Conservation (phyloP, 2,329 filamentous ascomycete genomes). For the Tympanopsis confertula region DNA sequence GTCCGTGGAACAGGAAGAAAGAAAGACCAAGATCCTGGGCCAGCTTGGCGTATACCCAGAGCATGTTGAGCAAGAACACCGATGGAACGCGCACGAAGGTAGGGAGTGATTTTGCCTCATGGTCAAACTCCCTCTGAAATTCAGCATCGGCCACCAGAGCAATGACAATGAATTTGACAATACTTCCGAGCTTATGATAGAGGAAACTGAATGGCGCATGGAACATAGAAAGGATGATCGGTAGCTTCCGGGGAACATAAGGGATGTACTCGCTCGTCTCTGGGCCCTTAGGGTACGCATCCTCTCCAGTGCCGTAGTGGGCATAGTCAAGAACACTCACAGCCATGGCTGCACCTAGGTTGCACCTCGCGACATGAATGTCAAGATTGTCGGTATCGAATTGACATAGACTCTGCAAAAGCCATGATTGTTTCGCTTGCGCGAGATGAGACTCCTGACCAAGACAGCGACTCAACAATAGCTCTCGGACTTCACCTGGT, state of each 20-base stretch:
- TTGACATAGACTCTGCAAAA: conserved; percentile 1
- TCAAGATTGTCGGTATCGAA: conserved; percentile 1
- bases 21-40: conserved; percentile 5
- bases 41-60: conserved; percentile 7
- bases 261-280: neutral
- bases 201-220: neutral
- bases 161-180: conserved; percentile 25
- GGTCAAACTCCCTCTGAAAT: conserved; percentile 28
- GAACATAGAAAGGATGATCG: neutral
- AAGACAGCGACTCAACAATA: conserved; percentile 1
- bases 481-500: neutral
- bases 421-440: conserved; percentile 1
- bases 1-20: conserved; percentile 13
- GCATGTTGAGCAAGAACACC: conserved; percentile 17
- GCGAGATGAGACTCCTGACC: neutral
- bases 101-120: conserved; percentile 7
- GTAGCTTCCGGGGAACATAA: neutral
- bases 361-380: conserved; percentile 4
- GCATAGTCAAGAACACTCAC: conserved; percentile 1
- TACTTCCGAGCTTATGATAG: conserved; percentile 1
- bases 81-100: conserved; percentile 12
- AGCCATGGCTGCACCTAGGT: conserved; percentile 3
- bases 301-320: conserved; percentile 1
- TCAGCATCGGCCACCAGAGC: conserved; percentile 29
- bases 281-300: neutral